Evolutionary conservation across 495 filamentous ascomycete genomes (phyloP).

Genomic region (Extremus antarcticus): DNA sequence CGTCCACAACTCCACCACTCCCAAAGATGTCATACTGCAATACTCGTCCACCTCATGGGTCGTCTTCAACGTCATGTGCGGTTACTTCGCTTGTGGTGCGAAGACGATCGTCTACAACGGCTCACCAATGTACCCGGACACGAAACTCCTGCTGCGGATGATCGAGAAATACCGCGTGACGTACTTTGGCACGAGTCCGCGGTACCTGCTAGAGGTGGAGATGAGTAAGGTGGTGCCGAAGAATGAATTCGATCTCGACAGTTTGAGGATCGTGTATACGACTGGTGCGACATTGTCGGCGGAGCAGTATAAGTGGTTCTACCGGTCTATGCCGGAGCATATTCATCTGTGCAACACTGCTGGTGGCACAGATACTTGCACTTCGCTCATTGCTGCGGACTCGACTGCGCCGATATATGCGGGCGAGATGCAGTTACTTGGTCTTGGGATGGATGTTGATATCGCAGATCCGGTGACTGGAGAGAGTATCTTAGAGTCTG

Average conservation of each 20-base stretch:
- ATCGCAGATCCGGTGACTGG: slow-evolving; percentile 53
- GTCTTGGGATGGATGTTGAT: slow-evolving; percentile 53
- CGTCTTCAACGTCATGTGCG: slow-evolving; percentile 59
- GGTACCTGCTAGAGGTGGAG: slow-evolving; percentile 57
- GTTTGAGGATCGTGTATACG: slow-evolving; percentile 48
- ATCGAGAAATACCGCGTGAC: slow-evolving; percentile 47
- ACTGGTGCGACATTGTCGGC: slow-evolving; percentile 73
- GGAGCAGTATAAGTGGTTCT: slow-evolving; percentile 71
- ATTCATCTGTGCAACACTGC: slow-evolving; percentile 63
- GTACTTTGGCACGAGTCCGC: slow-evolving; percentile 58
- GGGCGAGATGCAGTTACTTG: slow-evolving; percentile 58
- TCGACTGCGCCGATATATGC: slow-evolving; percentile 60
- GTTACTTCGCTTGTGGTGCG: slow-evolving; percentile 44
- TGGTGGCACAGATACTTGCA: slow-evolving; percentile 69
- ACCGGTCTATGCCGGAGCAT: slow-evolving; percentile 52
- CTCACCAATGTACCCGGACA: slow-evolving; percentile 58
- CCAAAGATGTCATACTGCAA: slow-evolving; percentile 19
- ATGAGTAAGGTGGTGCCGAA: slow-evolving; percentile 48
- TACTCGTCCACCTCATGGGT: slow-evolving; percentile 59
- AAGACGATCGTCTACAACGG: slow-evolving; percentile 63
- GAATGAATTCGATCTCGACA: slow-evolving; percentile 48
- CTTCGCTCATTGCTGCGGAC: slow-evolving; percentile 59
- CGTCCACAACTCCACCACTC: slow-evolving; percentile 39
- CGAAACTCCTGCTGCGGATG: slow-evolving; percentile 46
- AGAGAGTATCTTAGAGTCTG: slow-evolving; percentile 38